Conservation (phyloP, 164 flowering plant genomes). For the Magnolia kwangsiensis region DNA sequence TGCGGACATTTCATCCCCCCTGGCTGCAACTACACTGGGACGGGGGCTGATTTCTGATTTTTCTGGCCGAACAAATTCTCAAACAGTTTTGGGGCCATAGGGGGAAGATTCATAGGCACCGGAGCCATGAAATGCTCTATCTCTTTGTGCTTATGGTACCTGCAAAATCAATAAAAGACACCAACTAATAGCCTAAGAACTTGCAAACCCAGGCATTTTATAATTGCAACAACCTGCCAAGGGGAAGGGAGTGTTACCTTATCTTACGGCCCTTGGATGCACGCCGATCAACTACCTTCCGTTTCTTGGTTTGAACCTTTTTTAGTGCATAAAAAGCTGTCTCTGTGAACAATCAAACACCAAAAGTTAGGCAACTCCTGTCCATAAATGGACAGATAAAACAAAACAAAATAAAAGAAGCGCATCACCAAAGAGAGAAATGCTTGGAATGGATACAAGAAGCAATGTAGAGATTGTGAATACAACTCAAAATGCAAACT, state of each 20-base stretch:
- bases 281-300: conserved; percentile 80
- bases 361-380: neutral
- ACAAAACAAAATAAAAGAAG: neutral
- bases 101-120: conserved; percentile 56
- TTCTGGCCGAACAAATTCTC: conserved; percentile 69
- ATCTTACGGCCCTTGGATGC: conserved; percentile 95
- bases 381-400: neutral
- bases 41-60: conserved; percentile 25
- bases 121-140: conserved; percentile 89
- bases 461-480: neutral
- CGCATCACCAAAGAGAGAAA: neutral
- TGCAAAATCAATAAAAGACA: conserved; percentile 18
- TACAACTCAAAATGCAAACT: neutral
- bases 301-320: conserved; percentile 66
- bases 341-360: conserved; percentile 36
- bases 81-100: conserved; percentile 71
- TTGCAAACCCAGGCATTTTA: neutral
- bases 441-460: neutral
- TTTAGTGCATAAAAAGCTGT: conserved; percentile 65
- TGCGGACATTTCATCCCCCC: neutral
- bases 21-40: neutral
- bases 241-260: conserved; percentile 36
- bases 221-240: neutral
- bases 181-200: neutral
- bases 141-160: conserved; percentile 83